Evolutionary conservation across 2,329 filamentous ascomycete species (phyloP).

Genomic region (Pezicula radicicola): DNA sequence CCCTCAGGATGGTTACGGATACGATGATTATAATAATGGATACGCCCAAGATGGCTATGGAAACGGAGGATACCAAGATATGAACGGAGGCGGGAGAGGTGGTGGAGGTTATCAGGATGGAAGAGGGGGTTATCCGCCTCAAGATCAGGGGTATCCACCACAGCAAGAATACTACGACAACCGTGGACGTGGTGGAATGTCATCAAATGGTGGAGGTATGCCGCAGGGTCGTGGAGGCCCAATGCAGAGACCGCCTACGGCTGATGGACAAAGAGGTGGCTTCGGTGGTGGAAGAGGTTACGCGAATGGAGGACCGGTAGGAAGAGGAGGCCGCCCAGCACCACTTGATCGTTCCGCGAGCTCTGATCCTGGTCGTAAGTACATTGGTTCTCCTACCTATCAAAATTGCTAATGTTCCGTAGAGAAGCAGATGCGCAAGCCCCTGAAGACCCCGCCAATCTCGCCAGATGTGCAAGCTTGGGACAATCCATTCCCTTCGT

Average conservation of each 20-base stretch:
- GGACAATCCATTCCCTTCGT: slow-evolving; percentile 48
- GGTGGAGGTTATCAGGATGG: slow-evolving; percentile 10
- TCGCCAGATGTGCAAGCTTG: slow-evolving; percentile 35
- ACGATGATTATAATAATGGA: slow-evolving; percentile 22
- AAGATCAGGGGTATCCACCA: slow-evolving; percentile 22
- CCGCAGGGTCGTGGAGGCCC: slow-evolving; percentile 15
- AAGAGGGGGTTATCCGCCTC: slow-evolving; percentile 20
- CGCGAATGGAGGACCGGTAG: slow-evolving; percentile 17
- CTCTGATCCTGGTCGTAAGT: slow-evolving; percentile 28
- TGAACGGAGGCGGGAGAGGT: slow-evolving; percentile 24
- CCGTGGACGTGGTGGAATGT: slow-evolving; percentile 18
- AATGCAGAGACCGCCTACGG: slow-evolving; percentile 23
- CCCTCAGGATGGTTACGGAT: slow-evolving; percentile 24
- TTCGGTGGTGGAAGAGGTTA: slow-evolving; percentile 11
- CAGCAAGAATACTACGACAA: slow-evolving; percentile 26
- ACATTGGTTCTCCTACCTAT: slow-evolving; percentile 12
- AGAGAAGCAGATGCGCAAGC: slow-evolving; percentile 20
- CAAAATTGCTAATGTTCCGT: slow-evolving; percentile 10
- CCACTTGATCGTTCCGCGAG: slow-evolving; percentile 16
- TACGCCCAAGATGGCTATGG: slow-evolving; percentile 23
- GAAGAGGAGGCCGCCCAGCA: slow-evolving; percentile 17
- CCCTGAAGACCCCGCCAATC: slow-evolving; percentile 29
- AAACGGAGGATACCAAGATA: slow-evolving; percentile 18
- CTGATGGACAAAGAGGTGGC: slow-evolving; percentile 18
- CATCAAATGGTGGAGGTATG: slow-evolving; percentile 17